A percentile compares a stretch with the other conserved stretches of the same genome.
Evolutionary conservation across 2,329 filamentous ascomycete genomes (phyloP).

Genomic region (Cryphonectria nitschkei): DNA sequence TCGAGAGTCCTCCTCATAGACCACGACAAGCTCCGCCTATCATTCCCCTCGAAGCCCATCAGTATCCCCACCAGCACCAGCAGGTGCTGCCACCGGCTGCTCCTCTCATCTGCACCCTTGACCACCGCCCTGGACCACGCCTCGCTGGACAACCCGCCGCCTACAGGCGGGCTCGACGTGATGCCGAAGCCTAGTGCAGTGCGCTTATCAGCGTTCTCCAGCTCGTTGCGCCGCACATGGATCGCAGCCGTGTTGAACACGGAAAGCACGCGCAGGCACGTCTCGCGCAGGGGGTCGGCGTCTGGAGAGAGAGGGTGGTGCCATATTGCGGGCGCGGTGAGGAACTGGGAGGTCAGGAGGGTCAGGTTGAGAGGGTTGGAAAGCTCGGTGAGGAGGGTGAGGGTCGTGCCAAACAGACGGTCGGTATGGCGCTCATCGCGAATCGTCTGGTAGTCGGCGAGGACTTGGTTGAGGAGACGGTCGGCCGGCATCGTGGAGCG

Average conservation of each 20-base stretch:
- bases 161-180: conserved; percentile 35
- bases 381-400: conserved; percentile 68
- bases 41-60: conserved; percentile 71
- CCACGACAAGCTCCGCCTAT: conserved; percentile 65
- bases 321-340: conserved; percentile 75
- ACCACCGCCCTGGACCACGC: conserved; percentile 61
- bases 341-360: conserved; percentile 72
- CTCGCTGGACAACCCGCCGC: conserved; percentile 51
- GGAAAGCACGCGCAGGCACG: conserved; percentile 68
- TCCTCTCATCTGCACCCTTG: conserved; percentile 60
- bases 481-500: conserved; percentile 63
- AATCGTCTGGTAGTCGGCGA: conserved; percentile 61
- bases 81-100: conserved; percentile 78
- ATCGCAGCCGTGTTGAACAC: conserved; percentile 71
- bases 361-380: conserved; percentile 77
- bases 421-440: conserved; percentile 55
- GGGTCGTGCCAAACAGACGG: conserved; percentile 67
- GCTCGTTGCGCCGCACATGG: conserved; percentile 55
- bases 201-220: conserved; percentile 41
- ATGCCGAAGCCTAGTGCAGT: conserved; percentile 9
- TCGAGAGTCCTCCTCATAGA: conserved; percentile 70
- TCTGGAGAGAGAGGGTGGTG: conserved; percentile 43
- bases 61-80: conserved; percentile 80
- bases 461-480: conserved; percentile 66
- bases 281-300: conserved; percentile 58